A percentile compares a stretch with the other conserved stretches of the same genome.
Conservation (phyloP, 768 basidiomycete genomes). For the Russula sp. region DNA sequence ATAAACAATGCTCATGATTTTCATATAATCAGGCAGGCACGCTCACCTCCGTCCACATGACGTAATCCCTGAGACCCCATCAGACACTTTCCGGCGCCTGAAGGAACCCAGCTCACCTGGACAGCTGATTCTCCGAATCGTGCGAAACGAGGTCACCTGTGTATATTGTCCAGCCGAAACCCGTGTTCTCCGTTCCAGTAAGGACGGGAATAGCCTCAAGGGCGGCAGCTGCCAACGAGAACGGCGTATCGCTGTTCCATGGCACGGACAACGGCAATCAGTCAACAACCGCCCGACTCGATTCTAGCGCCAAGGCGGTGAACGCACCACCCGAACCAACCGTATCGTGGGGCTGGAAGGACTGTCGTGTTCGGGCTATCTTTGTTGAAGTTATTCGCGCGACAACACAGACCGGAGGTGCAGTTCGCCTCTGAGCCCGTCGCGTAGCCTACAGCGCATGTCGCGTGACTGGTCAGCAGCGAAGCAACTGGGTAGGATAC, state of each 20-base stretch:
- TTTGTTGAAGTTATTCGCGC: constrained; percentile 45
- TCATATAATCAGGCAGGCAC: not conserved
- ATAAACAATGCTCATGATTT: constrained; percentile 10
- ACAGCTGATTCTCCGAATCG: constrained; percentile 58
- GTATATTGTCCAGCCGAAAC: constrained; percentile 60
- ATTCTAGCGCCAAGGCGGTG: not conserved
- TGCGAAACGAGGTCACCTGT: constrained; percentile 75
- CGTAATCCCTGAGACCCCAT: constrained; percentile 41
- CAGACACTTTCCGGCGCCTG: not conserved
- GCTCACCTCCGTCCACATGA: constrained; percentile 58
- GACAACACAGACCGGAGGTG: constrained; percentile 60
- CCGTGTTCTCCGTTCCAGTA: constrained; percentile 51
- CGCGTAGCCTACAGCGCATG: constrained; percentile 45
- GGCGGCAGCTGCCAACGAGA: constrained; percentile 52
- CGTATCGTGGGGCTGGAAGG: constrained; percentile 61
- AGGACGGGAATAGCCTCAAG: constrained; percentile 63
- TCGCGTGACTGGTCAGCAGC: not conserved
- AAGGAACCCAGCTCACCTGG: constrained; percentile 38
- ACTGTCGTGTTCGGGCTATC: constrained; percentile 46
- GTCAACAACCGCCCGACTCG: not conserved
- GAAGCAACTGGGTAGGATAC: not conserved
- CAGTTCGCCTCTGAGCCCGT: constrained; percentile 71
- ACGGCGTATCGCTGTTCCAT: constrained; percentile 49
- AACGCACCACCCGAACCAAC: constrained; percentile 51
- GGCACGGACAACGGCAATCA: not conserved